phyloP scores from a whole-genome alignment of 2,329 filamentous ascomycete species.

The Sclerotinia borealis region DNA sequence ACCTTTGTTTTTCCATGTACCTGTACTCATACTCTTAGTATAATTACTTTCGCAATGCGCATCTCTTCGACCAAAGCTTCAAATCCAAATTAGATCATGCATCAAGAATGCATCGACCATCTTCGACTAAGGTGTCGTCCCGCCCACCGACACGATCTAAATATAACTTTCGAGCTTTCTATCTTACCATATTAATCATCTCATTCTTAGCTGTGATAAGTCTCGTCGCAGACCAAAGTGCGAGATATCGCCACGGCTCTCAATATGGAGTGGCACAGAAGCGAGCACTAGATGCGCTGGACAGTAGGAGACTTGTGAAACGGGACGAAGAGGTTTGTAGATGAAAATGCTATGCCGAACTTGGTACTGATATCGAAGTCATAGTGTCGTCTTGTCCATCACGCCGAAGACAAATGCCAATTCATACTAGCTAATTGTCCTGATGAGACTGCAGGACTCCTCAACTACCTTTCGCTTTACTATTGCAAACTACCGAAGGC shows the following conservation, averaged over 20 bases:
- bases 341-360: neutral
- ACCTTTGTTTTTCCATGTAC: neutral
- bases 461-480: constrained; percentile 85
- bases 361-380: constrained; percentile 1
- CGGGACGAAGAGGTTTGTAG: constrained; percentile 31
- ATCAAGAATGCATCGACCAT: constrained; percentile 22
- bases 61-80: neutral
- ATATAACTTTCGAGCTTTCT: constrained; percentile 32
- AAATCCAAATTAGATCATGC: constrained; percentile 21
- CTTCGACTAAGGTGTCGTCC: constrained; percentile 18
- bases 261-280: constrained; percentile 27
- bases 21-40: neutral
- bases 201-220: constrained; percentile 28
- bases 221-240: constrained; percentile 29
- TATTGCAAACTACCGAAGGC: constrained; percentile 70
- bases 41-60: neutral
- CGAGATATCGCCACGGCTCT: constrained; percentile 26
- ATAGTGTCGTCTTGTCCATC: constrained; percentile 74
- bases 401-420: constrained; percentile 73
- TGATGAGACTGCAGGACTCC: constrained; percentile 82
- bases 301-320: constrained; percentile 25
- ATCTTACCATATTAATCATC: constrained; percentile 30
- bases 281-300: constrained; percentile 24
- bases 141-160: constrained; percentile 15
- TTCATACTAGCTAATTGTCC: constrained; percentile 78